These are phyloP conservation scores for Thalassiosira livingstoniorum DNA, from an alignment of 352 stramenopile genomes.

Conservation along the genomic window DNA sequence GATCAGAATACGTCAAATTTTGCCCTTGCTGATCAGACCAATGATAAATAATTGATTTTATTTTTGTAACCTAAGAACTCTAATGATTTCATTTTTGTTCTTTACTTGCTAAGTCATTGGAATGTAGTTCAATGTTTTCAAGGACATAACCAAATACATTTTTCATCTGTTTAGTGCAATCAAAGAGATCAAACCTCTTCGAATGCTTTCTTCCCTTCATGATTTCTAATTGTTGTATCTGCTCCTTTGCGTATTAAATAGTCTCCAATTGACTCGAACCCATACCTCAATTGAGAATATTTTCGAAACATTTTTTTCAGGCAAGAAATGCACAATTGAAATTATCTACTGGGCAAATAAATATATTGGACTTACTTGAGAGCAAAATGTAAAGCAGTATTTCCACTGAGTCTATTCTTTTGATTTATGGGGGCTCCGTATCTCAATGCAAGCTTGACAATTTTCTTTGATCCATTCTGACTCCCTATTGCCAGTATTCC, in stretches of 20 bases:
- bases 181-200: conserved; percentile 15
- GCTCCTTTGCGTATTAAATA: conserved; percentile 96
- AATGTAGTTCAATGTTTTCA: no score
- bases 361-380: conserved; percentile 74
- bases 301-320: not conserved
- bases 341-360: not conserved
- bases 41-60: no score
- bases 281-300: conserved; percentile 92
- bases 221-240: conserved; percentile 90
- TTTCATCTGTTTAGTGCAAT: no score
- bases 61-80: no score
- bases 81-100: no score
- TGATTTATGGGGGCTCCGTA: conserved; percentile 93
- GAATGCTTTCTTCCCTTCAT: conserved; percentile 85
- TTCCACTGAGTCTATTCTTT: conserved; percentile 92
- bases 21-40: no score
- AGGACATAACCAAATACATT: no score
- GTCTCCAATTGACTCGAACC: conserved; percentile 93
- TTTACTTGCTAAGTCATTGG: no score
- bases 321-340: not conserved
- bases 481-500: conserved; percentile 93
- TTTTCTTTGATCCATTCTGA: conserved; percentile 96
- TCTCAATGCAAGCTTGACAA: conserved; percentile 84
- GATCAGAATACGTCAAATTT: no score
- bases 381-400: conserved; percentile 93